Conservation (phyloP, 495 filamentous ascomycete species). For the Halenospora varia region DNA sequence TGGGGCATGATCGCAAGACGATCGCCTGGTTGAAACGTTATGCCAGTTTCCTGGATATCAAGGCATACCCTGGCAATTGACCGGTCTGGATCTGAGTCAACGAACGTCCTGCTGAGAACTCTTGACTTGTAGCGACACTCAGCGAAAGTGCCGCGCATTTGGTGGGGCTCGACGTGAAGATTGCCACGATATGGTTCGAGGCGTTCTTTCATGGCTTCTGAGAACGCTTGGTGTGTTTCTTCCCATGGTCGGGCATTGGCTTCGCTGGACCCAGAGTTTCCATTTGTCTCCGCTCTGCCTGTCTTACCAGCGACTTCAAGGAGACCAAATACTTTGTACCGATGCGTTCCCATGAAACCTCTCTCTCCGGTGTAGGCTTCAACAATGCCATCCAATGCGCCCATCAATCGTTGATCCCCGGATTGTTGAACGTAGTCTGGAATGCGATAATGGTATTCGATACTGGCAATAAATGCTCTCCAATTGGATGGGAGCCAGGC, state of each 20-base stretch:
- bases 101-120: constrained; percentile 20
- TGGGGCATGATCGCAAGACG: constrained; percentile 32
- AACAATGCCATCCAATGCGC: constrained; percentile 29
- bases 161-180: constrained; percentile 28
- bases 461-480: constrained; percentile 30
- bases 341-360: constrained; percentile 35
- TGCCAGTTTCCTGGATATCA: constrained; percentile 28
- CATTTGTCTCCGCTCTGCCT: constrained; percentile 32
- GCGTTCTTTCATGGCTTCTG: constrained; percentile 34
- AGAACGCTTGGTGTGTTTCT: constrained; percentile 32
- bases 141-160: constrained; percentile 32
- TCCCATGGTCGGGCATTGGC: constrained; percentile 30
- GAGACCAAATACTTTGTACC: constrained; percentile 37
- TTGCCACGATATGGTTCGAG: constrained; percentile 29
- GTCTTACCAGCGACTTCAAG: constrained; percentile 35
- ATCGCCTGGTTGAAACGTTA: constrained; percentile 33
- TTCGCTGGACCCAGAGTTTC: constrained; percentile 27
- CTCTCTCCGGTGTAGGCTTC: constrained; percentile 32
- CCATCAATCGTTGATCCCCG: constrained; percentile 22
- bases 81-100: constrained; percentile 26
- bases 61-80: constrained; percentile 28
- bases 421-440: constrained; percentile 29
- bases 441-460: constrained; percentile 30
- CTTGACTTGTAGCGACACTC: constrained; percentile 30
- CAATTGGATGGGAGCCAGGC: constrained; percentile 31